Evolutionary conservation across 768 basidiomycete species (phyloP).

Genomic region (Psilocybe azurescens): DNA sequence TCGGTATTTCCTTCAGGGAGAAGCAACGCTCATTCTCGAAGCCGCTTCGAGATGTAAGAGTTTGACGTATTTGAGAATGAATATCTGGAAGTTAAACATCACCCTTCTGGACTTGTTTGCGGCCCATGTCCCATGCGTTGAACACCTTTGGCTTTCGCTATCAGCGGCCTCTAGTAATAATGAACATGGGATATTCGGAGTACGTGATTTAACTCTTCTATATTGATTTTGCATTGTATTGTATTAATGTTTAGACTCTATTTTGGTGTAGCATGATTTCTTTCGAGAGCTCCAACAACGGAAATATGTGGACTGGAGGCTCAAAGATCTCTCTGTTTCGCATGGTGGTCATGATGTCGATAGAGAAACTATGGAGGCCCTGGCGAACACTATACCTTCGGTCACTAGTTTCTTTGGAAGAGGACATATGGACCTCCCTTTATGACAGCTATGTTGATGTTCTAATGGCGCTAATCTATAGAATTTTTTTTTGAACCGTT

Average conservation of each 20-base stretch:
- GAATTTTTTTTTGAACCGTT: too few relatives aligned
- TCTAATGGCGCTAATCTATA: too few relatives aligned
- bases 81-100: conserved; percentile 36
- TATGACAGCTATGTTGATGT: not conserved
- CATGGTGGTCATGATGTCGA: conserved; percentile 38
- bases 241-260: too few relatives aligned
- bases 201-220: not conserved
- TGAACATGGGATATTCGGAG: conserved; percentile 11
- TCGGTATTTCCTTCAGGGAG: conserved; percentile 39
- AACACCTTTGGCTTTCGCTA: conserved; percentile 35
- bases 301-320: conserved; percentile 37
- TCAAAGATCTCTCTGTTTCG: conserved; percentile 43
- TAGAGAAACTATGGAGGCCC: conserved; percentile 32
- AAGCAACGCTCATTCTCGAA: conserved; percentile 31
- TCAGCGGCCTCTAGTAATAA: conserved; percentile 24
- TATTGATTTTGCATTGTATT: not conserved
- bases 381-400: conserved; percentile 39
- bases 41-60: conserved; percentile 29
- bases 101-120: conserved; percentile 40
- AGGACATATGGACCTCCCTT: conserved; percentile 23
- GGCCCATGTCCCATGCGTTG: conserved; percentile 33
- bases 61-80: conserved; percentile 37
- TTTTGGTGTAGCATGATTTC: conserved; percentile 28
- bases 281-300: conserved; percentile 31
- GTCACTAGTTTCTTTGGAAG: conserved; percentile 38